phyloP scores from a whole-genome alignment of 257 asterid species.

The Solanum paucissectum region DNA sequence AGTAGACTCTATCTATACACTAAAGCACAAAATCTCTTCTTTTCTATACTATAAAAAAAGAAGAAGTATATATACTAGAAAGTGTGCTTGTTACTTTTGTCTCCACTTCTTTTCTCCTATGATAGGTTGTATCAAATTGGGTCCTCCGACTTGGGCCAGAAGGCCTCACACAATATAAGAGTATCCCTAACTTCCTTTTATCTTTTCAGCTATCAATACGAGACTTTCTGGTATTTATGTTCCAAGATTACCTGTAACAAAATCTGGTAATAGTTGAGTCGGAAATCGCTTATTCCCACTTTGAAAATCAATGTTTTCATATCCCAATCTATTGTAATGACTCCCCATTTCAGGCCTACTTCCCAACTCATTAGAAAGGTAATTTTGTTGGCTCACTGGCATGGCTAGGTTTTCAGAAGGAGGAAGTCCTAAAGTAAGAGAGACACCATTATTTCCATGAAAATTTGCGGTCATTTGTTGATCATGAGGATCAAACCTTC shows the following conservation, averaged over 20 bases:
- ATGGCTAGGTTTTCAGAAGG: slow-evolving; percentile 31
- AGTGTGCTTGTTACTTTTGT: background rate
- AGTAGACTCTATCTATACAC: background rate
- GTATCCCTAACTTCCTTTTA: background rate
- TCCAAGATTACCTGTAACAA: slow-evolving; percentile 32
- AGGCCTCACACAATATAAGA: background rate
- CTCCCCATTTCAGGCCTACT: slow-evolving; percentile 17
- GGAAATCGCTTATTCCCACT: slow-evolving; percentile 36
- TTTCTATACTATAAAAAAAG: background rate
- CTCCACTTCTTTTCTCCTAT: background rate
- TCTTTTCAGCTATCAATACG: background rate
- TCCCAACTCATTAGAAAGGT: slow-evolving; percentile 28
- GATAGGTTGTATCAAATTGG: background rate
- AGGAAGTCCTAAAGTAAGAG: slow-evolving; percentile 49
- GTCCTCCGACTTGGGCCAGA: background rate
- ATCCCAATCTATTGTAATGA: slow-evolving; percentile 13
- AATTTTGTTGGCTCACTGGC: slow-evolving; percentile 22
- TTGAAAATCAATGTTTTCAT: slow-evolving; percentile 45
- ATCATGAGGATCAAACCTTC: slow-evolving; percentile 25
- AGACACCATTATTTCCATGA: slow-evolving; percentile 24
- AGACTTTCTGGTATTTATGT: background rate
- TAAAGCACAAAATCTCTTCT: background rate
- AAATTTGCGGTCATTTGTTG: slow-evolving; percentile 14
- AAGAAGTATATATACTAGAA: background rate
- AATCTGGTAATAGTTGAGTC: slow-evolving; percentile 45